Evolutionary conservation across 2,329 filamentous ascomycete genomes (phyloP), one percentile per base, ranked within the genome.

Genomic region (Clonostachys byssicola): DNA sequence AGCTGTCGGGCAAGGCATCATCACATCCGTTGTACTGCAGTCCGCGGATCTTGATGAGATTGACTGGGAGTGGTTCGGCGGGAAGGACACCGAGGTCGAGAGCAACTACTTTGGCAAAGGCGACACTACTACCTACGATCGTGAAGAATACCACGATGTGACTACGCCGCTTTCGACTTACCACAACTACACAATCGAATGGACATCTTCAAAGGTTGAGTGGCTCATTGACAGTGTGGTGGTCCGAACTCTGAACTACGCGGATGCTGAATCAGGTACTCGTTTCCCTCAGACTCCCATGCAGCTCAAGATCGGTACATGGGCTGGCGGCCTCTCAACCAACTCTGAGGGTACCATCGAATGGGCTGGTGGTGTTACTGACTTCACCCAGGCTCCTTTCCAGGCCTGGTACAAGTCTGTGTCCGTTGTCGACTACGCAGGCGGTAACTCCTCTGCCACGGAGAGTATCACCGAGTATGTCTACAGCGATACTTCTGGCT

Each of bases 61-160:
- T 52, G 92, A 97, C 67, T 95, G 90, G 87, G 92, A 97, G 70
- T 96, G 89, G 86, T 77, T 97, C 49, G 94, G 92, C 49, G 85
- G 83, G 45, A 81, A 89, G 60, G 71, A 77, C 54, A 67, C 74
- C 23, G 76, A 92, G 64, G 91, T 92, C 33, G 92, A 96, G 72
- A 87, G 83, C 63, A 95, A 95, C 72, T 95, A 90, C 72, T 89
- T 88, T 67, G 80, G 83, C 71, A 87, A 89, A 73, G 87, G 86
- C 49, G 71, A 88, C 66, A 83, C 79, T 46, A 77, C 77, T n/a
- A 78, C 77, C 48, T 90, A 83, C 66, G 83, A 90, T 68, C 85
- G 86, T 52, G 85, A 80, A 60, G 74, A 74, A 47, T 85, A 80
- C 72, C 76, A 83, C 58, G 51, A 71, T n/a, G 74, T 89, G 44